Conservation (phyloP, 805 yeast species). For the Barnettozyma siamensis region DNA sequence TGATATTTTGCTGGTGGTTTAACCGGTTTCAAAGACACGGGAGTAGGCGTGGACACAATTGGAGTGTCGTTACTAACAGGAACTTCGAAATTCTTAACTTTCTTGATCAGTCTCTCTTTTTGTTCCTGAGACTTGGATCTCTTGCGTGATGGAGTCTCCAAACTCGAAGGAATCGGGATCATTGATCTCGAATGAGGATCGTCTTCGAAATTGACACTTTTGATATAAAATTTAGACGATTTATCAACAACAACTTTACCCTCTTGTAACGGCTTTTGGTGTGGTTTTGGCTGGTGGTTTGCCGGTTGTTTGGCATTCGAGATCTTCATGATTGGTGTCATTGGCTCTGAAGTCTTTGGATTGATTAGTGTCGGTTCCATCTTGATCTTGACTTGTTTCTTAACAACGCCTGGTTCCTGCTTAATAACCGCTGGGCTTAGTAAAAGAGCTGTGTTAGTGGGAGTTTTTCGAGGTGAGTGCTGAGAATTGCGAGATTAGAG, state of each 20-base stretch:
- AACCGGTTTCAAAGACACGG: not conserved
- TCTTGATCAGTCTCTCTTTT: conserved; percentile 1
- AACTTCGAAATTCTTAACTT: not conserved
- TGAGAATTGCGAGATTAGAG: not conserved
- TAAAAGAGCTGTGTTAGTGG: not conserved
- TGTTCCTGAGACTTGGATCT: conserved; percentile 10
- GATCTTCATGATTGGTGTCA: conserved; percentile 16
- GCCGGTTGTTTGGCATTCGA: conserved; percentile 5
- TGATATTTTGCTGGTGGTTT: conserved; percentile 13
- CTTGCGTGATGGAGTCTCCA: conserved; percentile 11
- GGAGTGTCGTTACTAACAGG: not conserved
- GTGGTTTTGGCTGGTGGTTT: conserved; percentile 2
- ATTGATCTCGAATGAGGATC: conserved; percentile 4
- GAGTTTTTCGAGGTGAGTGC: no score
- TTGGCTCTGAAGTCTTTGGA: conserved; percentile 4
- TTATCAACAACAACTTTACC: conserved; percentile 9
- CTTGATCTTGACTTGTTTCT: conserved; percentile 19
- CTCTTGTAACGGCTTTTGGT: not conserved
- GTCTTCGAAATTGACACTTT: conserved; percentile 9
- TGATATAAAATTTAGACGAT: conserved; percentile 19
- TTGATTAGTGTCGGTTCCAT: conserved; percentile 12
- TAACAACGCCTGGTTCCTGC: not conserved
- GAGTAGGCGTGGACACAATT: not conserved
- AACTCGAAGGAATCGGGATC: conserved; percentile 7
- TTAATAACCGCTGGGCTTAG: not conserved